phyloP scores from a whole-genome alignment of 352 stramenopile genomes.

The Albugo candida region DNA sequence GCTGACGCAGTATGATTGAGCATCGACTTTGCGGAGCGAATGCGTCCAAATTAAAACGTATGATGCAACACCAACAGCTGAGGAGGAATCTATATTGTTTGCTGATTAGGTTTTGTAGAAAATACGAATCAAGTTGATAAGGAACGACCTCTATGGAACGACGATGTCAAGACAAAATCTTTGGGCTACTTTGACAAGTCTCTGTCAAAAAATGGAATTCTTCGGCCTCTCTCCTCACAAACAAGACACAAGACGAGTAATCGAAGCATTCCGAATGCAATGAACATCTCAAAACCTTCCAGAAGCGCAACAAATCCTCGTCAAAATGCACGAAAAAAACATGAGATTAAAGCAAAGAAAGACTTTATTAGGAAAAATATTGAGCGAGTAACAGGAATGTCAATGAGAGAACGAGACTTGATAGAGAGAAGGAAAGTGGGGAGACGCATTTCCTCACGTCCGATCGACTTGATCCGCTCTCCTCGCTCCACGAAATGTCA shows the following conservation, averaged over 20 bases:
- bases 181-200: not conserved
- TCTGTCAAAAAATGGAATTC: slow-evolving; percentile 5
- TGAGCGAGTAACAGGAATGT: slow-evolving; percentile 21
- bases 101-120: too few relatives aligned
- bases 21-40: slow-evolving; percentile 24
- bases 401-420: not conserved
- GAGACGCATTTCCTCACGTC: not conserved
- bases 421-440: not conserved
- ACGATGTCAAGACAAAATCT: not conserved
- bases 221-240: slow-evolving; percentile 1
- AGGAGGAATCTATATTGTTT: too few relatives aligned
- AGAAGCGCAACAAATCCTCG: too few relatives aligned
- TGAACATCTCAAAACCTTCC: slow-evolving; percentile 7
- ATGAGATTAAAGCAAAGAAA: too few relatives aligned
- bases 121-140: not conserved
- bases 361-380: slow-evolving; percentile 42
- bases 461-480: not conserved
- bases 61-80: not conserved
- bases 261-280: not conserved
- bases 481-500: not conserved
- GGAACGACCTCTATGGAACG: not conserved
- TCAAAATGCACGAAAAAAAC: too few relatives aligned
- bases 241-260: slow-evolving; percentile 3
- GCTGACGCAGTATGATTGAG: slow-evolving; percentile 20
- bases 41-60: slow-evolving; percentile 15